Conservation (phyloP, 257 asterid species). For the Lithospermum erythrorhizon region DNA sequence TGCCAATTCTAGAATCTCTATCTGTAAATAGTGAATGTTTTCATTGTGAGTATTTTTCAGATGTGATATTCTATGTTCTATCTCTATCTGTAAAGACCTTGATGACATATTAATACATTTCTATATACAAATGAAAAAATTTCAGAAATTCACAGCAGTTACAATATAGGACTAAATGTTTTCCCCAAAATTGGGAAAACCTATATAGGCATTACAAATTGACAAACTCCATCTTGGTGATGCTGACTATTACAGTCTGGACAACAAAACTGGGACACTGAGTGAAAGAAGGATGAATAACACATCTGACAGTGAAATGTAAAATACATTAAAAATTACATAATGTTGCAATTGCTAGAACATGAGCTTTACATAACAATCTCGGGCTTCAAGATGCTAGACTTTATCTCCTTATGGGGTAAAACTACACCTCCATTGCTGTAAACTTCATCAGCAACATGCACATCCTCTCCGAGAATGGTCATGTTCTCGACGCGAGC, state of each 20-base stretch:
- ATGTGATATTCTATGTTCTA: not conserved
- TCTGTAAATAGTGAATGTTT: not conserved
- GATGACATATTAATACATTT: too few relatives aligned
- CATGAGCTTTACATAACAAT: slow-evolving; percentile 51
- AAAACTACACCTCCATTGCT: slow-evolving; percentile 79
- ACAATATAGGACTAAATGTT: not conserved
- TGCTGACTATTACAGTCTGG: too few relatives aligned
- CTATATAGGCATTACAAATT: not conserved
- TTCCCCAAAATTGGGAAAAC: not conserved
- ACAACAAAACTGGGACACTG: not conserved
- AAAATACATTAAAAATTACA: slow-evolving; percentile 14
- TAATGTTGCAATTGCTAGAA: slow-evolving; percentile 10
- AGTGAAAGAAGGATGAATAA: slow-evolving; percentile 1
- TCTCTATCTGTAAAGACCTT: not conserved
- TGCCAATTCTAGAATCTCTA: not conserved
- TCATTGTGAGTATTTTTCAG: not conserved
- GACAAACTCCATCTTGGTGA: not conserved
- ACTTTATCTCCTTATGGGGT: slow-evolving; percentile 86
- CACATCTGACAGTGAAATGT: not conserved
- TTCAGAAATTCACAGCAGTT: not conserved
- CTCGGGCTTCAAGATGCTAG: slow-evolving; percentile 78
- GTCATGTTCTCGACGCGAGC: slow-evolving; percentile 94
- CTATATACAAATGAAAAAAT: not conserved
- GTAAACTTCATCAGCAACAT: slow-evolving; percentile 73
- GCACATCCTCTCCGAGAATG: slow-evolving; percentile 83